Evolutionary conservation across 306 rosid species (phyloP).

Genomic region (Cicer judaicum): DNA sequence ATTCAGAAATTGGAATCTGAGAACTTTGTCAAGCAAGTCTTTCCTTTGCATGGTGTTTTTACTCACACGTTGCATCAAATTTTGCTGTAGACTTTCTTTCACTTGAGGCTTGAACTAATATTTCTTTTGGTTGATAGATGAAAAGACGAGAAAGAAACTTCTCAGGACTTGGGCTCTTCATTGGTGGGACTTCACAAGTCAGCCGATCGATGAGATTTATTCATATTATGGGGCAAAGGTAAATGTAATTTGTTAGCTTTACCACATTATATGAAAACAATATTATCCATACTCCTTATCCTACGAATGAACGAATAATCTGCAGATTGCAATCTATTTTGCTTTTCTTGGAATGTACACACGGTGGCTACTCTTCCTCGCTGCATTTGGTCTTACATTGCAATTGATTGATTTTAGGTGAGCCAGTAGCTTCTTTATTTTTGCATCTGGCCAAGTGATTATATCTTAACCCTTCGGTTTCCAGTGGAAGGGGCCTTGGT

Average conservation of each 20-base stretch:
- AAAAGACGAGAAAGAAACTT: slow-evolving; percentile 78
- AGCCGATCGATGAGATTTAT: slow-evolving; percentile 87
- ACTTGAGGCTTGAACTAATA: slow-evolving; percentile 40
- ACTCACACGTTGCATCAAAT: slow-evolving; percentile 38
- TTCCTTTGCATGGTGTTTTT: slow-evolving; percentile 88
- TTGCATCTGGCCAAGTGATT: slow-evolving; percentile 39
- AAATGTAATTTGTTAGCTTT: slow-evolving; percentile 36
- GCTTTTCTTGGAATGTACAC: slow-evolving; percentile 99
- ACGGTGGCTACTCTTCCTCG: slow-evolving; percentile 85
- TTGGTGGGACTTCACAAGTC: slow-evolving; percentile 86
- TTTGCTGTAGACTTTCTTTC: slow-evolving; percentile 34
- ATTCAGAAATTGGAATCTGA: slow-evolving; percentile 73
- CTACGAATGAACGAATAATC: slow-evolving; percentile 38
- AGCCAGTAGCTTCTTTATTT: slow-evolving; percentile 40
- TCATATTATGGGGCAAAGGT: slow-evolving; percentile 93
- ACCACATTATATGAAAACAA: slow-evolving; percentile 13
- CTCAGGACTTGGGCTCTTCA: slow-evolving; percentile 80
- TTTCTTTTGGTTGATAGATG: slow-evolving; percentile 67
- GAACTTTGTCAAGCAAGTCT: slow-evolving; percentile 77
- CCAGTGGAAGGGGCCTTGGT: too few relatives aligned
- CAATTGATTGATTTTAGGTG: slow-evolving; percentile 83
- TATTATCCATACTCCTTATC: slow-evolving; percentile 40
- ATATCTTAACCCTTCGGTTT: neutral
- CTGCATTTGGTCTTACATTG: slow-evolving; percentile 75
- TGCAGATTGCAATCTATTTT: slow-evolving; percentile 91